These are phyloP conservation scores for Voacanga thouarsii DNA, from an alignment of 257 asterid species.

Conservation along the genomic window DNA sequence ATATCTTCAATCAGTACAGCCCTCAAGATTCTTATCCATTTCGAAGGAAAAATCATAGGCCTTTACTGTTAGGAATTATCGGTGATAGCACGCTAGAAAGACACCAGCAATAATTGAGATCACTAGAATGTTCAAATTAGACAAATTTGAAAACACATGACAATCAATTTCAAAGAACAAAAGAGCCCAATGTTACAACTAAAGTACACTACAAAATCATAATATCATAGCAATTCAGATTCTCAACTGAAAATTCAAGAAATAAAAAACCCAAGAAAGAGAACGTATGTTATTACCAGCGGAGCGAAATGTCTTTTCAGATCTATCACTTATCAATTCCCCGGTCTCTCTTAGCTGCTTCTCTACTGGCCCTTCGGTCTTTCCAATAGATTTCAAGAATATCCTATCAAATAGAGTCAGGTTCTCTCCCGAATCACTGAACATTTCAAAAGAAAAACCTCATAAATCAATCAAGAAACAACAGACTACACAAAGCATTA, in stretches of 20 bases:
- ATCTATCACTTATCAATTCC: slow-evolving; percentile 53
- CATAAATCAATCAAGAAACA: not conserved
- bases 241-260: not conserved
- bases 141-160: not conserved
- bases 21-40: not conserved
- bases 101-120: too few relatives aligned
- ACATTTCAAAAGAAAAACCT: not conserved
- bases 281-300: slow-evolving; percentile 32
- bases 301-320: slow-evolving; percentile 46
- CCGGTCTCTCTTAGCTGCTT: slow-evolving; percentile 75
- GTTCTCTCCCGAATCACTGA: slow-evolving; percentile 39
- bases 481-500: not conserved
- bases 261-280: too few relatives aligned
- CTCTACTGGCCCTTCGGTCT: slow-evolving; percentile 60
- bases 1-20: not conserved
- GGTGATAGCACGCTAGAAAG: too few relatives aligned
- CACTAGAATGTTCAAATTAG: not conserved
- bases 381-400: slow-evolving; percentile 45
- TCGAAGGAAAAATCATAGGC: not conserved
- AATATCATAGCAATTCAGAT: not conserved
- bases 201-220: not conserved
- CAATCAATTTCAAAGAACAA: not conserved
- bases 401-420: slow-evolving; percentile 39
- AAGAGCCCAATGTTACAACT: not conserved
- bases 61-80: not conserved